Evolutionary conservation across 176 grass and related monocot genomes (phyloP).

Genomic region (Oryza coarctata): DNA sequence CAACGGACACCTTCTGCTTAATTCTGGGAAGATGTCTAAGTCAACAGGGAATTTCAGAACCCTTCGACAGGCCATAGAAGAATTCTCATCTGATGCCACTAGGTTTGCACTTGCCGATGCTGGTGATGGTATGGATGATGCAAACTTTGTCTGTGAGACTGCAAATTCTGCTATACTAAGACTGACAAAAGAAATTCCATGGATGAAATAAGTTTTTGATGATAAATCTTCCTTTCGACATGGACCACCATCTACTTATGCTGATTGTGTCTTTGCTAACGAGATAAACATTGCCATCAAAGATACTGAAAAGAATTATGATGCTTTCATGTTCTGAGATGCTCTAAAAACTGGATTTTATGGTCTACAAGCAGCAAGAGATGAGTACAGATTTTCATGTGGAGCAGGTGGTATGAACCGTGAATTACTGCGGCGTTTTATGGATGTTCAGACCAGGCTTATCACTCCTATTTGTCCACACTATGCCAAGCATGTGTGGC

Average conservation of each 20-base stretch:
- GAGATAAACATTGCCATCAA: slow-evolving; percentile 67
- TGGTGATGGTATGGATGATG: slow-evolving; percentile 86
- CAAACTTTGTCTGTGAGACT: slow-evolving; percentile 82
- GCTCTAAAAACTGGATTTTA: slow-evolving; percentile 78
- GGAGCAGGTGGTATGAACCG: slow-evolving; percentile 63
- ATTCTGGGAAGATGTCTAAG: slow-evolving; percentile 90
- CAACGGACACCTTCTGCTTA: slow-evolving; percentile 86
- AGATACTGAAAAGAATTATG: slow-evolving; percentile 68
- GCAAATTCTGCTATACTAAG: slow-evolving; percentile 75
- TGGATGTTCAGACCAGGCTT: slow-evolving; percentile 68
- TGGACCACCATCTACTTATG: slow-evolving; percentile 52
- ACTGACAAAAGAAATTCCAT: slow-evolving; percentile 76
- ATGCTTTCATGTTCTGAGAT: slow-evolving; percentile 75
- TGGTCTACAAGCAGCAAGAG: slow-evolving; percentile 67
- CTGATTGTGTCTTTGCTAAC: slow-evolving; percentile 71
- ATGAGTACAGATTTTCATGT: slow-evolving; percentile 73
- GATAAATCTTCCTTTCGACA: slow-evolving; percentile 53
- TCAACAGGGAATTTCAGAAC: slow-evolving; percentile 84
- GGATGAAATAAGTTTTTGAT: slow-evolving; percentile 78
- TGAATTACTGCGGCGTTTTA: slow-evolving; percentile 58
- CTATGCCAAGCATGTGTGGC: slow-evolving; percentile 69
- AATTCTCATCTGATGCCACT: slow-evolving; percentile 79
- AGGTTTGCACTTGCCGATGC: slow-evolving; percentile 83
- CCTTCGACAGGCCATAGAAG: slow-evolving; percentile 57
- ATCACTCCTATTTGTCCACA: no score